Percentiles rank a stretch among this genome's conserved stretches.
phyloP scores from a whole-genome alignment of 2,329 filamentous ascomycete genomes.

The Neonectria coccinea region DNA sequence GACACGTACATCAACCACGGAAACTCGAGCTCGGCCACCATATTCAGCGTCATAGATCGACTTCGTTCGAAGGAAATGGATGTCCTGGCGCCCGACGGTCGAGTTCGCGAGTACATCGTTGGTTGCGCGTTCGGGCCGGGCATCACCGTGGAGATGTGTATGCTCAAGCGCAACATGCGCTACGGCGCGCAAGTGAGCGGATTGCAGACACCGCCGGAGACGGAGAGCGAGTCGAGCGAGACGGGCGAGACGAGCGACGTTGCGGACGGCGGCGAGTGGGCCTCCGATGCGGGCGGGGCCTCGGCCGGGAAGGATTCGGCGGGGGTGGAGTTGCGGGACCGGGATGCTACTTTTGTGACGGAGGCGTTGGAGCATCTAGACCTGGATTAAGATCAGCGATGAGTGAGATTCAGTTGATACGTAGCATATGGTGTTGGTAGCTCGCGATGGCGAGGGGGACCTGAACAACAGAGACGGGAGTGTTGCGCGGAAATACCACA shows the following conservation, averaged over 20 bases:
- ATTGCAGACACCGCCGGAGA: constrained; percentile 65
- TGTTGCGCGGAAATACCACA: neutral
- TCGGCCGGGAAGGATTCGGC: constrained; percentile 28
- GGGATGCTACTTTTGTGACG: constrained; percentile 38
- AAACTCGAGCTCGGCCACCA: constrained; percentile 77
- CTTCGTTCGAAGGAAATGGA: constrained; percentile 72
- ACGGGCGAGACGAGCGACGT: constrained; percentile 53
- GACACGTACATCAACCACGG: constrained; percentile 76
- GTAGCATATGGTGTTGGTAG: neutral
- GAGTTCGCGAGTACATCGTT: constrained; percentile 68
- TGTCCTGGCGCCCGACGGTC: constrained; percentile 61
- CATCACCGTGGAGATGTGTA: constrained; percentile 75
- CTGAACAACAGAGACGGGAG: neutral
- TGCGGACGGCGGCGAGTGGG: constrained; percentile 34
- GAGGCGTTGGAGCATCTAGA: constrained; percentile 42
- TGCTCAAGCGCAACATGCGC: constrained; percentile 63
- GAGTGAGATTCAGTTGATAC: neutral
- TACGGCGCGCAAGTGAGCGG: constrained; percentile 46
- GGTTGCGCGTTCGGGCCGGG: constrained; percentile 79
- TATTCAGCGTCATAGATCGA: constrained; percentile 74
- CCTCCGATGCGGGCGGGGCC: constrained; percentile 30
- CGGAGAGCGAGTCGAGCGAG: constrained; percentile 64
- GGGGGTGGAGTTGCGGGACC: constrained; percentile 22
- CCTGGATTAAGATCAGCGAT: constrained; percentile 45
- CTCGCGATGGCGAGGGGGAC: neutral